Evolutionary conservation across 345 rosid genomes (phyloP), one percentile per base, ranked within the genome.

Genomic region (Gossypium mustelinum): DNA sequence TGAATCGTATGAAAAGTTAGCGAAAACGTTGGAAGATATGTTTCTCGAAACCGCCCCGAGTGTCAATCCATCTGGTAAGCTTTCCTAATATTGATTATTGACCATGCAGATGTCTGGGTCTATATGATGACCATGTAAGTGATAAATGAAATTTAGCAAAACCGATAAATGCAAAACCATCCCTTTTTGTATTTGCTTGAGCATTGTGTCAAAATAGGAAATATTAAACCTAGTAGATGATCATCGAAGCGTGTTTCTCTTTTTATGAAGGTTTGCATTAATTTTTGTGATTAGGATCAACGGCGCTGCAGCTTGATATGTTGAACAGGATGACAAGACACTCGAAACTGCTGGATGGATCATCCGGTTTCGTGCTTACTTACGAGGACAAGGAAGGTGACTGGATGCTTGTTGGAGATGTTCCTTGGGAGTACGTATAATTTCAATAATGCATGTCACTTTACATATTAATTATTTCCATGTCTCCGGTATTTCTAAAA

Each of bases 381-480:
- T 95, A 89, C 14, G 93, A 95, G 84, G 98, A 94, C 79, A 92
- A 85, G 81, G 98, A 94, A 0, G 98, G 98, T 67, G 98, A 94
- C 82, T 92, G 97, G 98, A 92, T 94, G 97, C 98, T 94, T 51
- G 94, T 89, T 64, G 99, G 99, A 44, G 99, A 95, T 83, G 96
- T 93, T 70, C 99, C 99, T n/a, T 95, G 99, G 99, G 86, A 87
- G 99, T 93, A 88, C 45, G 83, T 81, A 70, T 70, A 41, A 76
- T 41, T 64, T 56, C 54, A 25, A 7, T 12, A 4, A 7, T 60
- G 13, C 22, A 9, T 29, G 4, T 5, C 58, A 44, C 63, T 57
- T 17, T 74, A 74, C 22, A 10, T 3, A 20, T 64, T 13, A 34
- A 39, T 68, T 48, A 29, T 45, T 48, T 25, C 24, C 51, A 12